Evolutionary conservation across 2,329 filamentous ascomycete genomes (phyloP), one percentile per base, ranked within the genome.

Genomic region (Trichoderma breve): DNA sequence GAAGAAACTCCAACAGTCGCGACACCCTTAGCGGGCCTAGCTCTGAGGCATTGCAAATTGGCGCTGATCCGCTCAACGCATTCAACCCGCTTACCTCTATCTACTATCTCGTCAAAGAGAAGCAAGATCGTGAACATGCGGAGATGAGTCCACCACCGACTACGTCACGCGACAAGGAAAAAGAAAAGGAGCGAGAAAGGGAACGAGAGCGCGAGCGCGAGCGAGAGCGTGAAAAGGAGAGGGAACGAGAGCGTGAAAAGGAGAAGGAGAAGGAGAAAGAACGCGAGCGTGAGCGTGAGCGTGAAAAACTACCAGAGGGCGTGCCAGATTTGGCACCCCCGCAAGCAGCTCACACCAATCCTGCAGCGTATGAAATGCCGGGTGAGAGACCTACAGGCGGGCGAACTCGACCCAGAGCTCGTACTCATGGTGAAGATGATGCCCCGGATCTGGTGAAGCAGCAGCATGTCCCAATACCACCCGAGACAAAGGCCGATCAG

Each of bases 41-140:
- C 66, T 89, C 90, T 1, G 96, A 99, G 80, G 93, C 92, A 4
- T 86, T 98, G 21, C 90, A 93, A 75, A 84, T 95, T 39, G 94
- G 94, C 12, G 89, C 88, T 71, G 96, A 99, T 78, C 95, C 96
- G 1, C 84, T 97, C 72, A 98, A 98, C 80, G 96, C 96, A 4
- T 99, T 93, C 80, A 95, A 93, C 77, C 96, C 96, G 8, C 85
- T 98, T 15, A 86, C 98, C 8, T 98, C 96, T 1, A 91, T 99
- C 15, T 99, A 99, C 81, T 97, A 97, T 78, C 88, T 99, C 3
- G 96, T 97, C n/a, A 91, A 90, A 76, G 96, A 99, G 84, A 98
- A 98, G 83, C 90, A 94, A 74, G 93, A 97, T 64, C 90, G 93
- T 43, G 95, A 98, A 77, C 84, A 84, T 62, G 75, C 77, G 21